phyloP scores from a whole-genome alignment of 257 asterid species.

The Solanum stenotomum region DNA sequence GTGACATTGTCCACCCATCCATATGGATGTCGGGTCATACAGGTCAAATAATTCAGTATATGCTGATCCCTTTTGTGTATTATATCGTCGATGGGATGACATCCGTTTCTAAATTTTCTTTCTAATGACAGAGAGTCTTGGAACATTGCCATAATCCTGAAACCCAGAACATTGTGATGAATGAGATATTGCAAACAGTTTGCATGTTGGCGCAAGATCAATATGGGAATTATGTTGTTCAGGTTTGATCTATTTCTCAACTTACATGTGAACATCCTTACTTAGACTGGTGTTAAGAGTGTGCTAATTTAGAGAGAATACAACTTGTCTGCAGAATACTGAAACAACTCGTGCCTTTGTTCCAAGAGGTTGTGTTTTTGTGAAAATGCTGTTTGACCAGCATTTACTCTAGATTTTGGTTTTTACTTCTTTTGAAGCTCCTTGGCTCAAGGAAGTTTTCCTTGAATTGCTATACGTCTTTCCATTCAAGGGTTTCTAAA shows the following conservation, averaged over 20 bases:
- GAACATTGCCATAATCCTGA: slow-evolving; percentile 55
- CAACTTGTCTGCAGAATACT: not conserved
- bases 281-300: not conserved
- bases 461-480: not conserved
- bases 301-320: not conserved
- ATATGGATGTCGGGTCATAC: slow-evolving; percentile 86
- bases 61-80: not conserved
- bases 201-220: slow-evolving; percentile 77
- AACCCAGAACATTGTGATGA: slow-evolving; percentile 63
- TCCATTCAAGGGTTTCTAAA: not conserved
- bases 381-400: not conserved
- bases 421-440: not conserved
- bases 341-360: not conserved
- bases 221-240: slow-evolving; percentile 78
- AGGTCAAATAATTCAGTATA: slow-evolving; percentile 28
- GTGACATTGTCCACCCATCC: slow-evolving; percentile 73
- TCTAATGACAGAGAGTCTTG: slow-evolving; percentile 52
- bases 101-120: slow-evolving; percentile 10
- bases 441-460: not conserved
- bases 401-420: not conserved
- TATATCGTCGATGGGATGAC: not conserved
- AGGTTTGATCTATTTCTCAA: slow-evolving; percentile 36
- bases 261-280: not conserved
- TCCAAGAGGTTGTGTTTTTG: not conserved
- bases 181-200: slow-evolving; percentile 57